Conservation (phyloP, 2,329 filamentous ascomycete species). For the Meredithiella fracta region DNA sequence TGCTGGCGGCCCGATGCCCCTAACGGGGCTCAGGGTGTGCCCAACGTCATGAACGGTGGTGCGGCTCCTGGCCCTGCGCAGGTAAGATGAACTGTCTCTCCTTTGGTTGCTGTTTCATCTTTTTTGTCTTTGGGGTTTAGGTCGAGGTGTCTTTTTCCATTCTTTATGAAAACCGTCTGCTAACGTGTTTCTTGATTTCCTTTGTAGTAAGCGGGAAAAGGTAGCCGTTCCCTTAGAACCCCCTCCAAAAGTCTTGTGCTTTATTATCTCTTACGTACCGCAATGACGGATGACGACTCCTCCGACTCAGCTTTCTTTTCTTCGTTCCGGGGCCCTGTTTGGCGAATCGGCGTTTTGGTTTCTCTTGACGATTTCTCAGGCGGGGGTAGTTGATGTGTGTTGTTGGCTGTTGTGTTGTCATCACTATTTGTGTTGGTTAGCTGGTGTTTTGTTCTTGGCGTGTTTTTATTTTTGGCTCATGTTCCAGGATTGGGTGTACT, state of each 20-base stretch:
- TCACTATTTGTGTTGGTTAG: too few species aligned
- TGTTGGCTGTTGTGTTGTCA: background rate
- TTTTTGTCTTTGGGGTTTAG: background rate
- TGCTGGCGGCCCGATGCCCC: conserved; percentile 24
- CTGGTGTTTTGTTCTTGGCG: too few species aligned
- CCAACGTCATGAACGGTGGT: conserved; percentile 21
- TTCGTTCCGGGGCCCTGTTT: conserved; percentile 4
- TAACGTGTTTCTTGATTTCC: background rate
- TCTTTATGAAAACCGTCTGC: background rate
- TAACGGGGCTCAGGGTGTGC: conserved; percentile 23
- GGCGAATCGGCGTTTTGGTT: conserved; percentile 7
- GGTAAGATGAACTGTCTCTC: conserved; percentile 19
- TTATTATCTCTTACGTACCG: conserved; percentile 13
- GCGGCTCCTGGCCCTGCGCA: conserved; percentile 25
- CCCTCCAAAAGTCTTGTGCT: conserved; percentile 12
- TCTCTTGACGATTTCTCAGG: background rate
- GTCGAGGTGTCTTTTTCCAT: background rate
- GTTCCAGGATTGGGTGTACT: conserved; percentile 14
- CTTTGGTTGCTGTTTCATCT: conserved; percentile 6
- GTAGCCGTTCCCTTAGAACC: background rate
- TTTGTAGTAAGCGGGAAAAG: conserved; percentile 8
- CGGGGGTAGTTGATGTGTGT: background rate
- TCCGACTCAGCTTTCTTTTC: conserved; percentile 7
- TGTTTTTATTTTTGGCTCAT: conserved; percentile 12
- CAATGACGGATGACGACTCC: conserved; percentile 14